Base-by-base conservation (phyloP, 2,329 filamentous ascomycete species). In the Paraphoma sp. region DNA sequence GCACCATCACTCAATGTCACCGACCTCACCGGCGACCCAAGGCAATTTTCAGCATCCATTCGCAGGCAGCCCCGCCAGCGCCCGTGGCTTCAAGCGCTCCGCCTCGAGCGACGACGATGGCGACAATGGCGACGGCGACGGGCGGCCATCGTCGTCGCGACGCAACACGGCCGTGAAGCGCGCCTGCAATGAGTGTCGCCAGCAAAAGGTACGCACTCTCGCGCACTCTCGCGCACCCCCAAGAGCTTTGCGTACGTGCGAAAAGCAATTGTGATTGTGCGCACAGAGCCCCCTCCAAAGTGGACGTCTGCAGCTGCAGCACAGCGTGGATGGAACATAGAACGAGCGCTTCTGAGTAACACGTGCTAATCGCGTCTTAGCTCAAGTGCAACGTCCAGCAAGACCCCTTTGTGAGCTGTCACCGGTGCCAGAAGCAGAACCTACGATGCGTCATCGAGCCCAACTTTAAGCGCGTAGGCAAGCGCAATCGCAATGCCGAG, bases 361-460 rank as follows among this genome's bases (percentile, higher is more conserved):
- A 52, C 40, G 48, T 53, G 54, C 66, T 73, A 54, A 71, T 63
- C 49, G 60, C 61, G 18, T 53, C 57, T 63, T 73, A 92, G 90
- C 81, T 94, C 60, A 89, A 90, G 71, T 95, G 91, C 83, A 90
- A 94, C 81, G 91, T 94, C 65, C 82, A 91, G 66, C 90, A 93
- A 78, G 90, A 92, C 29, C 90, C 90, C 16, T 93, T 93, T 75
- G 85, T 87, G 68, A 87, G 86, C 68, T 95, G 91, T 80, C 88
- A 88, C 51, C 85, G 91, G 54, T 95, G 91, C 79, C 86, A 86
- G 73, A 90, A 92, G 68, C 85, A 93, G 71, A 91, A 90, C 77
- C 87, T 94, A 59, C 86, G 89, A 59, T 95, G 91, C 82, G 91
- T 92, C 76, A 94, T 95, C 76, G 90, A 94, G 76, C 91, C 89